These are phyloP conservation scores for Hanseniaspora nectarophila DNA, from an alignment of 805 yeast species.

Conservation along the genomic window DNA sequence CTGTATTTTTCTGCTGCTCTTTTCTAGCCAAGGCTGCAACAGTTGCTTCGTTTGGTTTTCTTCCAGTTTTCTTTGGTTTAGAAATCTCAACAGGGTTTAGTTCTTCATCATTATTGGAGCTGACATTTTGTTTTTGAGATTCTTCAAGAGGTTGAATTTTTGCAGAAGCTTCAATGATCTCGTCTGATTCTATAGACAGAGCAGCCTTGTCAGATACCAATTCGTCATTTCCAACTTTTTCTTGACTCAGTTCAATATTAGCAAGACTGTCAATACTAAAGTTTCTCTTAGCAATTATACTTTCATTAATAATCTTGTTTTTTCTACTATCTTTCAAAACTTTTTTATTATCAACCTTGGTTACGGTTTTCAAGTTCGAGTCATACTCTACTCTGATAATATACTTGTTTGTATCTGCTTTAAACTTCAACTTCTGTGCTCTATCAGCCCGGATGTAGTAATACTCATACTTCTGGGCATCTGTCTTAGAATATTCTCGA, in stretches of 20 bases:
- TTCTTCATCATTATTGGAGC: not conserved
- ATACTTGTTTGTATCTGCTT: not conserved
- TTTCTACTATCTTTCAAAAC: not conserved
- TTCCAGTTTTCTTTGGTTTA: not conserved
- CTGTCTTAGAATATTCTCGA: slow-evolving; percentile 4
- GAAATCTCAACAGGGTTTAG: not conserved
- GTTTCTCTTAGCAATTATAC: not conserved
- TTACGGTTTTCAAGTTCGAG: not conserved
- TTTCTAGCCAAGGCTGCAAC: not conserved
- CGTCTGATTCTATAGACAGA: not conserved
- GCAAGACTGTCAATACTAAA: not conserved
- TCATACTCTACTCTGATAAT: not conserved
- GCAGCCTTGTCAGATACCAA: not conserved
- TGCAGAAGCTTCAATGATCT: not conserved
- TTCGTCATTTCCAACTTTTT: not conserved
- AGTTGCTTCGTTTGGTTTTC: not conserved
- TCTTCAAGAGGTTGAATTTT: not conserved
- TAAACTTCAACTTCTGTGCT: not conserved
- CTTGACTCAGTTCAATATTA: not conserved
- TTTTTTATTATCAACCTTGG: too few relatives aligned
- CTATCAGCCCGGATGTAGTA: not conserved
- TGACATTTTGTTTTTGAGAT: too few relatives aligned
- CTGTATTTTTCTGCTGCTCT: not conserved
- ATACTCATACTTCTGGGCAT: not conserved
- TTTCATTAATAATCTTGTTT: not conserved